Percentiles rank a stretch among this genome's conserved stretches.
These are phyloP conservation scores for Fusarium sulawesiense DNA, from an alignment of 2,329 filamentous ascomycete species.

Conservation along the genomic window DNA sequence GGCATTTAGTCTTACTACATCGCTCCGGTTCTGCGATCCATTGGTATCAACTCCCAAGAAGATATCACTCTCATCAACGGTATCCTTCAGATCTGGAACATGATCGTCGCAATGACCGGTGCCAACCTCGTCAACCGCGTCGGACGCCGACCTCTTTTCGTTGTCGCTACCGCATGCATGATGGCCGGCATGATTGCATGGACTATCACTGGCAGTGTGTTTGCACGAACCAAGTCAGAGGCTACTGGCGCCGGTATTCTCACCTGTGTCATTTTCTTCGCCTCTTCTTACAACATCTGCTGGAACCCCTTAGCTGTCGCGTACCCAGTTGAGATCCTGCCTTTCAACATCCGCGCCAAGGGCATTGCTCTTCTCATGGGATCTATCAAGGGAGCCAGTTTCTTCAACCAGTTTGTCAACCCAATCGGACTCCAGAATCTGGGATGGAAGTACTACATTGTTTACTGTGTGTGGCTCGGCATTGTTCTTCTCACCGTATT, in stretches of 20 bases:
- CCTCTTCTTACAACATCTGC: constrained; percentile 56
- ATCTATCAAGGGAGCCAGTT: constrained; percentile 53
- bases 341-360: constrained; percentile 57
- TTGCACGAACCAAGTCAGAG: constrained; percentile 48
- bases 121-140: constrained; percentile 53
- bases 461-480: constrained; percentile 55
- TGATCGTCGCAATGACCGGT: constrained; percentile 54
- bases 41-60: constrained; percentile 51
- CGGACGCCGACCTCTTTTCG: constrained; percentile 54
- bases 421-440: constrained; percentile 53
- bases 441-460: constrained; percentile 57
- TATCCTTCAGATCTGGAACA: constrained; percentile 57
- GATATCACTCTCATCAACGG: constrained; percentile 57
- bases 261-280: constrained; percentile 57
- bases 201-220: constrained; percentile 55
- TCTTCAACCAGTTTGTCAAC: constrained; percentile 56
- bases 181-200: constrained; percentile 55
- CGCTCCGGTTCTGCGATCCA: constrained; percentile 54
- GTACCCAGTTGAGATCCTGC: constrained; percentile 57
- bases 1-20: constrained; percentile 57
- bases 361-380: constrained; percentile 55
- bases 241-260: constrained; percentile 52
- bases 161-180: constrained; percentile 53
- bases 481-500: constrained; percentile 53
- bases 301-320: constrained; percentile 59